These are phyloP conservation scores for Gossypium raimondii DNA, from an alignment of 345 rosid genomes.

Conservation along the genomic window DNA sequence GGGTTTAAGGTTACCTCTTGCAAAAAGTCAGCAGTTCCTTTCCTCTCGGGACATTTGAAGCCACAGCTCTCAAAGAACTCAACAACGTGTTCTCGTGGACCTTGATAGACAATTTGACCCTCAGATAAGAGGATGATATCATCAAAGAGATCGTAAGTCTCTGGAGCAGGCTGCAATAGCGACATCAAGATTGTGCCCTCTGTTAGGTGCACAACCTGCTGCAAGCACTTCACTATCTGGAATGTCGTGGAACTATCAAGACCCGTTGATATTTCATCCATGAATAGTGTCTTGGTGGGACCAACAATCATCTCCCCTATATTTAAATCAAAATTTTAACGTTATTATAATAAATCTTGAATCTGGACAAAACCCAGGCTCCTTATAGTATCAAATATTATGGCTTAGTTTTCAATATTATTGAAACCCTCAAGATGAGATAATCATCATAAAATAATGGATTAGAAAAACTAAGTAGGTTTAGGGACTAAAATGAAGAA, in stretches of 20 bases:
- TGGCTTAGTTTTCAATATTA: no score
- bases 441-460: no score
- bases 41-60: constrained; percentile 76
- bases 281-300: constrained; percentile 78
- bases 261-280: constrained; percentile 98
- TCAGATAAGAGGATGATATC: constrained; percentile 74
- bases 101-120: constrained; percentile 82
- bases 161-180: constrained; percentile 87
- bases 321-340: not conserved
- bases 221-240: constrained; percentile 84
- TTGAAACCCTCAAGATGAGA: no score
- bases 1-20: constrained; percentile 56
- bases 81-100: constrained; percentile 64
- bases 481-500: not conserved
- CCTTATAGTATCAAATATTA: no score
- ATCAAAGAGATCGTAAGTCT: constrained; percentile 84
- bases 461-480: no score
- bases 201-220: constrained; percentile 67
- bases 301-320: constrained; percentile 97
- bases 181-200: constrained; percentile 78
- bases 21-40: constrained; percentile 85
- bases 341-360: not conserved
- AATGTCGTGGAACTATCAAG: constrained; percentile 87
- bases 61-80: constrained; percentile 70
- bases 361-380: not conserved